These are phyloP conservation scores for Leptographium flavum DNA, from an alignment of 2,329 filamentous ascomycete genomes.

Conservation along the genomic window DNA sequence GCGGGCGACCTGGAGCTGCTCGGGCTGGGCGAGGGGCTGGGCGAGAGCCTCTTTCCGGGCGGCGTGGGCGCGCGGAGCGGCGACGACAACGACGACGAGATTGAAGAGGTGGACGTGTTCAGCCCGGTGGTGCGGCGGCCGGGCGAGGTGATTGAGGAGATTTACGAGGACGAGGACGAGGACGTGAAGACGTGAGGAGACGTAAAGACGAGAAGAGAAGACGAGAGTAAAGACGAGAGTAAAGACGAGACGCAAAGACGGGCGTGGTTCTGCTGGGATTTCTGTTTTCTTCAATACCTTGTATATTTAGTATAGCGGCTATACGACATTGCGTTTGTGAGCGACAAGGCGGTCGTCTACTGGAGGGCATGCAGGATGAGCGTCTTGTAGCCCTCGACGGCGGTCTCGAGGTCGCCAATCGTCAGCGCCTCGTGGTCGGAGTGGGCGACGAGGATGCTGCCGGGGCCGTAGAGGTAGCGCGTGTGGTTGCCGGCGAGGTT, in stretches of 20 bases:
- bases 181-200: not conserved
- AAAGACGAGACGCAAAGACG: too few species aligned
- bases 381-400: constrained; percentile 66
- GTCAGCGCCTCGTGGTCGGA: constrained; percentile 69
- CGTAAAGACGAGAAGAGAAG: too few species aligned
- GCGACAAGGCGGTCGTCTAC: too few species aligned
- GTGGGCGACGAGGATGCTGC: constrained; percentile 75
- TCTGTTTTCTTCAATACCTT: too few species aligned
- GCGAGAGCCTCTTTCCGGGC: constrained; percentile 4
- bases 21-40: constrained; percentile 4
- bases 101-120: constrained; percentile 47
- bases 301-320: too few species aligned
- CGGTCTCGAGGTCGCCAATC: constrained; percentile 59
- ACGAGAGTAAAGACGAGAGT: too few species aligned
- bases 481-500: constrained; percentile 56
- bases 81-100: constrained; percentile 28
- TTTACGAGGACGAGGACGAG: constrained; percentile 24
- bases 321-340: too few species aligned
- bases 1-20: constrained; percentile 42
- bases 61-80: constrained; percentile 37
- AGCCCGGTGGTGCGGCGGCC: constrained; percentile 31
- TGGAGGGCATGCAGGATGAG: constrained; percentile 43
- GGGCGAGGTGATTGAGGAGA: constrained; percentile 31
- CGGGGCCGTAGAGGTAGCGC: constrained; percentile 52
- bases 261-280: too few species aligned